Evolutionary conservation across 352 stramenopile genomes (phyloP).

Genomic region (Pythium insidiosum): DNA sequence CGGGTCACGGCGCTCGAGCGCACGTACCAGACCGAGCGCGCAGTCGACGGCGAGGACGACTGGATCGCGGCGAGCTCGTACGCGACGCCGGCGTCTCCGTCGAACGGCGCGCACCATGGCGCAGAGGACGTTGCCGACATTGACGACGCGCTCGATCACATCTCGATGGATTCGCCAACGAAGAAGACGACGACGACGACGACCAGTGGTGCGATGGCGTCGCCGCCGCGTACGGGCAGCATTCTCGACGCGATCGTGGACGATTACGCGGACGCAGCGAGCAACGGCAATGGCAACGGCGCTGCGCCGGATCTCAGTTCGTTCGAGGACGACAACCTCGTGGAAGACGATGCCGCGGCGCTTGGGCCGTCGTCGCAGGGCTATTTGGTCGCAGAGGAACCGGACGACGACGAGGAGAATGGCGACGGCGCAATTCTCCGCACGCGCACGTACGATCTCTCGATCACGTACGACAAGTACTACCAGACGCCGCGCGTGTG

Average conservation of each 20-base stretch:
- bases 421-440: conserved; percentile 90
- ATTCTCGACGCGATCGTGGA: conserved; percentile 68
- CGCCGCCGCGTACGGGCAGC: conserved; percentile 9
- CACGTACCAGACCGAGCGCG: conserved; percentile 60
- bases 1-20: conserved; percentile 71
- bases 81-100: conserved; percentile 21
- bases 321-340: conserved; percentile 72
- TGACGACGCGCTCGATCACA: conserved; percentile 46
- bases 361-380: conserved; percentile 10
- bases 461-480: conserved; percentile 99
- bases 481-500: conserved; percentile 99
- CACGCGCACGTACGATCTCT: conserved; percentile 97
- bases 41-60: conserved; percentile 81
- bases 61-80: conserved; percentile 88
- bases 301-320: conserved; percentile 41
- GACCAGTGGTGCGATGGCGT: conserved; percentile 12
- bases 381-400: conserved; percentile 65
- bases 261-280: conserved; percentile 35
- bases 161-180: no score
- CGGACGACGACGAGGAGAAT: conserved; percentile 70
- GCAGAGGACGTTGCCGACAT: conserved; percentile 18
- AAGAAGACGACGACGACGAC: no score
- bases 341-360: conserved; percentile 57
- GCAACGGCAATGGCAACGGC: no score
- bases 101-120: not conserved